Evolutionary conservation across 2,329 filamentous ascomycete genomes (phyloP).

Genomic region (Biscogniauxia marginata): DNA sequence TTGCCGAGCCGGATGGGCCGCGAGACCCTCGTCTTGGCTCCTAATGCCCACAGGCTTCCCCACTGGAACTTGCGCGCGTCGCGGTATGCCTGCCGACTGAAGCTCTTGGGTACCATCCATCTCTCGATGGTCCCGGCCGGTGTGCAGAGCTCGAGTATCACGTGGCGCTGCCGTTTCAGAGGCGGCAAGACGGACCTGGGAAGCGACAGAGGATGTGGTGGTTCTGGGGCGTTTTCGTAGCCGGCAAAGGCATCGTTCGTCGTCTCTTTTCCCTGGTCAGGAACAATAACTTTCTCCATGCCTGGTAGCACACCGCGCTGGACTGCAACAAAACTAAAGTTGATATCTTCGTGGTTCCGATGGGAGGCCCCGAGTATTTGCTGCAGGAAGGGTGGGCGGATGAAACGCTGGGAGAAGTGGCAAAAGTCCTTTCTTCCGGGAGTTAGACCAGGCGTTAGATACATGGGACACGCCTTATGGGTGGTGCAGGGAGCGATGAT

Average conservation of each 20-base stretch:
- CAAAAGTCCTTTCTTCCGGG: constrained; percentile 84
- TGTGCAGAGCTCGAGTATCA: constrained; percentile 89
- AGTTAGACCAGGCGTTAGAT: constrained; percentile 66
- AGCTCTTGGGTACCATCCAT: constrained; percentile 86
- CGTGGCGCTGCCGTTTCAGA: constrained; percentile 83
- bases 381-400: constrained; percentile 79
- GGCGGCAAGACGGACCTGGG: constrained; percentile 78
- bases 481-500: constrained; percentile 82
- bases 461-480: constrained; percentile 87
- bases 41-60: constrained; percentile 95
- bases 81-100: constrained; percentile 78
- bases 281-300: constrained; percentile 4
- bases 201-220: constrained; percentile 63
- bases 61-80: constrained; percentile 87
- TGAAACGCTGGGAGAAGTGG: constrained; percentile 85
- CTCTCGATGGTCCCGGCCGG: constrained; percentile 82
- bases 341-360: constrained; percentile 84
- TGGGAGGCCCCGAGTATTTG: constrained; percentile 66
- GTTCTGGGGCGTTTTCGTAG: constrained; percentile 54
- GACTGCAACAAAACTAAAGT: constrained; percentile 86
- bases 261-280: constrained; percentile 50
- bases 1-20: constrained; percentile 61
- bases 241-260: constrained; percentile 70
- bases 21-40: constrained; percentile 77
- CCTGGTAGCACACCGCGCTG: constrained; percentile 66